These are phyloP conservation scores for Lathyrus oleraceus DNA, from an alignment of 306 rosid genomes.

Conservation along the genomic window DNA sequence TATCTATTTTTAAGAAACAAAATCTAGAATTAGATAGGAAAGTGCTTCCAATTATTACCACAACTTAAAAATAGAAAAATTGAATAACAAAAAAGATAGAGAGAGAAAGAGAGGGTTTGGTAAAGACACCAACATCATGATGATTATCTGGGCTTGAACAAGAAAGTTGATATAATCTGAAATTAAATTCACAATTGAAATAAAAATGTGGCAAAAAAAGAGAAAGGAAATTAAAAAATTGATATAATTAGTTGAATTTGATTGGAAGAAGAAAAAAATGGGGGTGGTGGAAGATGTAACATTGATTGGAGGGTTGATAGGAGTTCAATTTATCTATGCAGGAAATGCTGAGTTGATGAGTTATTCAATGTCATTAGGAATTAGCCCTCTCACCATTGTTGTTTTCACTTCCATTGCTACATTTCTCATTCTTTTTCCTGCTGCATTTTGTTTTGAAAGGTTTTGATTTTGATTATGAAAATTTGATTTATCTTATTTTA, in stretches of 20 bases:
- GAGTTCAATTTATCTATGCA: slow-evolving; percentile 64
- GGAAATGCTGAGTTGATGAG: slow-evolving; percentile 62
- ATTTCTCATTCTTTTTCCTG: slow-evolving; percentile 65
- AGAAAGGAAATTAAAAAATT: background rate
- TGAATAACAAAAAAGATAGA: background rate
- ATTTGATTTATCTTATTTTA: background rate
- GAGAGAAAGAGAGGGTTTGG: slow-evolving; percentile 30
- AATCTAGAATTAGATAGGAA: slow-evolving; percentile 37
- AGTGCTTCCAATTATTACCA: background rate
- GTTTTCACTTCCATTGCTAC: slow-evolving; percentile 63
- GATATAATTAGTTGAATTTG: slow-evolving; percentile 4
- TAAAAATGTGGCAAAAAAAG: background rate
- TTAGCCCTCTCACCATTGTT: slow-evolving; percentile 58
- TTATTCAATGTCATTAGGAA: slow-evolving; percentile 71
- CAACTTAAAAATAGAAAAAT: slow-evolving; percentile 9
- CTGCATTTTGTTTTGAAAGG: slow-evolving; percentile 79
- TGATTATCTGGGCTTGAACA: slow-evolving; percentile 26
- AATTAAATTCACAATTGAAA: background rate
- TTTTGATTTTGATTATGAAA: slow-evolving; percentile 6
- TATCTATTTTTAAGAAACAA: slow-evolving; percentile 21
- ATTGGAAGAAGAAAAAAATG: slow-evolving; percentile 22
- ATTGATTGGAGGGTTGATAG: slow-evolving; percentile 61
- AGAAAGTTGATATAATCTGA: background rate
- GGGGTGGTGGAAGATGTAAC: slow-evolving; percentile 48
- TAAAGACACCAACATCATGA: slow-evolving; percentile 16